phyloP scores from a whole-genome alignment of 2,329 filamentous ascomycete genomes.

The Alternaria panax region DNA sequence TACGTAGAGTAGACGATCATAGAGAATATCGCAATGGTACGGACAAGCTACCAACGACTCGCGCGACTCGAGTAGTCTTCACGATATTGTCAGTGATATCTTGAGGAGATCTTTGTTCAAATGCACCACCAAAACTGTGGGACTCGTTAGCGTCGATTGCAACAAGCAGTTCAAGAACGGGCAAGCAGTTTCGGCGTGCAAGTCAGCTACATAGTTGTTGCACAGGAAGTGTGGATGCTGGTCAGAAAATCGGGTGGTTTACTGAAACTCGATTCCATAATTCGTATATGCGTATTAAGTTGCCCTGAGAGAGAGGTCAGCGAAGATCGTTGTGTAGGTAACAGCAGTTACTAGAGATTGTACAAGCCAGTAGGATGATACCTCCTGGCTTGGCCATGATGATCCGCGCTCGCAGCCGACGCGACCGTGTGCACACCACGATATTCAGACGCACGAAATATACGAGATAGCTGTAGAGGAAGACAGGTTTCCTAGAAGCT shows the following conservation, averaged over 20 bases:
- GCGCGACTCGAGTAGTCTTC: too few relatives aligned
- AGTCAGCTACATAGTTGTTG: neutral
- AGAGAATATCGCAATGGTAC: too few relatives aligned
- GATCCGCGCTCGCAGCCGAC: neutral
- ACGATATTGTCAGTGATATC: too few relatives aligned
- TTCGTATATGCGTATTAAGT: neutral
- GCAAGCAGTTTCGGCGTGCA: neutral
- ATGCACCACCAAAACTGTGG: too few relatives aligned
- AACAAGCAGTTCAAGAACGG: too few relatives aligned
- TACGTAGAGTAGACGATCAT: too few relatives aligned
- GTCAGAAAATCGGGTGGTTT: neutral
- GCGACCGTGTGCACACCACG: neutral
- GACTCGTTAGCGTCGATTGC: neutral
- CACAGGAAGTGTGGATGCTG: neutral
- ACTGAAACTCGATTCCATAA: neutral
- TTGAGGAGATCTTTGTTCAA: too few relatives aligned
- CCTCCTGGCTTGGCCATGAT: neutral
- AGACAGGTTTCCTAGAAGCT: neutral
- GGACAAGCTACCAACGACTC: too few relatives aligned
- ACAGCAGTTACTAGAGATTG: neutral
- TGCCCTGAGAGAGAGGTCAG: neutral
- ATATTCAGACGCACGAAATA: too few relatives aligned
- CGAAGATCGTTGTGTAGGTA: neutral
- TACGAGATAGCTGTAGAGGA: neutral
- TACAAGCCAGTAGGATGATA: neutral